Conservation (phyloP, 257 asterid genomes). For the Capsicum baccatum region DNA sequence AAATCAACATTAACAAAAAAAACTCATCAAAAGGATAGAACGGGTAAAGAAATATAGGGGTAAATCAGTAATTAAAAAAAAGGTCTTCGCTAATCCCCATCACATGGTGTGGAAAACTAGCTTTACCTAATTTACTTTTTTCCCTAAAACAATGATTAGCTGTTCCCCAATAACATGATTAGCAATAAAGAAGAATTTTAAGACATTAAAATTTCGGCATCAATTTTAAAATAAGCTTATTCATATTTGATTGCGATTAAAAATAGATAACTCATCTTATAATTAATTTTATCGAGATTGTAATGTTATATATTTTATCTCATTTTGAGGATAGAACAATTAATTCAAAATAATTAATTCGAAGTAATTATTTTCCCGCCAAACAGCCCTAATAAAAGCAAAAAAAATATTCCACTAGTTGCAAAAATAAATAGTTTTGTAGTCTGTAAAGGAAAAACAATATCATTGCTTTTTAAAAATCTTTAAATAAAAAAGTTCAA, state of each 20-base stretch:
- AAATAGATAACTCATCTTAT: no score
- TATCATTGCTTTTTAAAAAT: no score
- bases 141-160: not conserved
- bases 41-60: not conserved
- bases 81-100: not conserved
- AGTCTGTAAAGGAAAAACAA: not conserved
- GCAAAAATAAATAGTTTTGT: not conserved
- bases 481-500: not conserved
- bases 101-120: not conserved
- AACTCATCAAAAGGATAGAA: not conserved
- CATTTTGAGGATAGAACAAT: no score
- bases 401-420: not conserved
- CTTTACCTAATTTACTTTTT: conserved; percentile 12
- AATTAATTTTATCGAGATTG: no score
- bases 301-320: no score
- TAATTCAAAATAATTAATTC: no score
- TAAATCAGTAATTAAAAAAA: not conserved
- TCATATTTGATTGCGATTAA: no score
- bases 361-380: no score
- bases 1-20: not conserved
- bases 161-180: conserved; percentile 4
- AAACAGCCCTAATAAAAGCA: no score
- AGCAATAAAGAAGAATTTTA: not conserved
- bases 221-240: no score
- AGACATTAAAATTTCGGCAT: not conserved